Conservation (phyloP, 495 filamentous ascomycete species). For the Thozetella sp. region DNA sequence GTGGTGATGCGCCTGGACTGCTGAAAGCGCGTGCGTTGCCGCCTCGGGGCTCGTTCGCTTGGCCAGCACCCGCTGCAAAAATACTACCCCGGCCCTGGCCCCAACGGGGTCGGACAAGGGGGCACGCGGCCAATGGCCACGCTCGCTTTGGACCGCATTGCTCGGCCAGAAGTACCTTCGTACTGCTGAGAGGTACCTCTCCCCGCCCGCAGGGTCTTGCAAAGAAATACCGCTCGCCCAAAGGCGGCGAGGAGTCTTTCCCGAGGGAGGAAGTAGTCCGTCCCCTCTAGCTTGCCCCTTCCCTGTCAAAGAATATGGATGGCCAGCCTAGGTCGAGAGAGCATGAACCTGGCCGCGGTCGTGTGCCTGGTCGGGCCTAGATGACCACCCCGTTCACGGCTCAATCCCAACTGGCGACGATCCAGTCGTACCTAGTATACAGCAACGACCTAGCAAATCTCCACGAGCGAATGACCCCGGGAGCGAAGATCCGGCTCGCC, state of each 20-base stretch:
- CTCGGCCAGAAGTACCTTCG: background rate
- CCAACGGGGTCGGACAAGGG: constrained; percentile 1
- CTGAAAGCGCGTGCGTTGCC: background rate
- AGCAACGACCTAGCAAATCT: background rate
- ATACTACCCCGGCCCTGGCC: background rate
- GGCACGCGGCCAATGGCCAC: background rate
- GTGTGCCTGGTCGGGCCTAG: no score
- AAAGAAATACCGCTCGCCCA: background rate
- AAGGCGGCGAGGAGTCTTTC: background rate
- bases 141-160: background rate
- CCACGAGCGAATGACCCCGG: background rate
- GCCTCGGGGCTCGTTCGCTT: background rate
- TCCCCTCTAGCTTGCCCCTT: no score
- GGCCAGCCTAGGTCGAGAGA: no score
- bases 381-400: no score
- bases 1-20: background rate
- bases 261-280: no score
- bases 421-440: no score
- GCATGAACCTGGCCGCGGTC: no score
- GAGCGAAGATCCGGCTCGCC: background rate
- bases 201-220: background rate
- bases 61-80: background rate
- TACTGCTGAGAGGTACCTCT: background rate
- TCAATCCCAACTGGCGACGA: no score
- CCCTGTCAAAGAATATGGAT: no score